These are phyloP conservation scores for Lipomyces yamanashiensis DNA, from an alignment of 805 yeast genomes.

Conservation along the genomic window DNA sequence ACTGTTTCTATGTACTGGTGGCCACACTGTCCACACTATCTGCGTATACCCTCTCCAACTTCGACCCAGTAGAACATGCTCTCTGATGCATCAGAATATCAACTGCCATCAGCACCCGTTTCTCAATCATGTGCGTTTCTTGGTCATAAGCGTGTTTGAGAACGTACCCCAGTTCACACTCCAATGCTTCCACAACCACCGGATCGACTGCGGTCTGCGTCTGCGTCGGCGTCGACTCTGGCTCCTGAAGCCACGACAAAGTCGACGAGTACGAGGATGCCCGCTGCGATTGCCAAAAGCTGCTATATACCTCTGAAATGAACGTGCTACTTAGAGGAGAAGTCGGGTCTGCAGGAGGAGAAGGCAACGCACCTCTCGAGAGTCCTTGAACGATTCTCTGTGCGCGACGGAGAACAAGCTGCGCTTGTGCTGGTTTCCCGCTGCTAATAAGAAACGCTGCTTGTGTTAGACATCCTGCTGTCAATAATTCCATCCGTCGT, in stretches of 20 bases:
- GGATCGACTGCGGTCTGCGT: neutral
- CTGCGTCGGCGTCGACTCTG: neutral
- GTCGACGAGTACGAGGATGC: neutral
- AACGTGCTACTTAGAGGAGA: neutral
- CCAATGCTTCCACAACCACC: neutral
- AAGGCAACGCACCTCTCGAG: slow-evolving; percentile 21
- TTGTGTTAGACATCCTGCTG: slow-evolving; percentile 17
- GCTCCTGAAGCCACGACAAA: too few relatives aligned
- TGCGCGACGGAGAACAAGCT: slow-evolving; percentile 8
- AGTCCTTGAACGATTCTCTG: slow-evolving; percentile 18
- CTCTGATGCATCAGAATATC: slow-evolving; percentile 34
- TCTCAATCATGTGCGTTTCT: slow-evolving; percentile 24
- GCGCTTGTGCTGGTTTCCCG: slow-evolving; percentile 19
- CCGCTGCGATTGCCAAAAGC: neutral
- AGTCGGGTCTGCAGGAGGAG: slow-evolving; percentile 3
- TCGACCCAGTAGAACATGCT: slow-evolving; percentile 33
- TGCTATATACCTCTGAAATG: neutral
- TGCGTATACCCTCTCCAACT: slow-evolving; percentile 28
- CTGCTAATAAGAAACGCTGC: slow-evolving; percentile 14
- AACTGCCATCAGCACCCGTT: slow-evolving; percentile 37
- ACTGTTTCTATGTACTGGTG: too few relatives aligned
- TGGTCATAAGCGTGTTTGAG: slow-evolving; percentile 4
- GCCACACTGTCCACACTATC: neutral
- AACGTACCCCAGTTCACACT: neutral
- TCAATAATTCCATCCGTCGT: slow-evolving; percentile 28